Conservation (phyloP, 345 rosid species). For the Psidium guajava region DNA sequence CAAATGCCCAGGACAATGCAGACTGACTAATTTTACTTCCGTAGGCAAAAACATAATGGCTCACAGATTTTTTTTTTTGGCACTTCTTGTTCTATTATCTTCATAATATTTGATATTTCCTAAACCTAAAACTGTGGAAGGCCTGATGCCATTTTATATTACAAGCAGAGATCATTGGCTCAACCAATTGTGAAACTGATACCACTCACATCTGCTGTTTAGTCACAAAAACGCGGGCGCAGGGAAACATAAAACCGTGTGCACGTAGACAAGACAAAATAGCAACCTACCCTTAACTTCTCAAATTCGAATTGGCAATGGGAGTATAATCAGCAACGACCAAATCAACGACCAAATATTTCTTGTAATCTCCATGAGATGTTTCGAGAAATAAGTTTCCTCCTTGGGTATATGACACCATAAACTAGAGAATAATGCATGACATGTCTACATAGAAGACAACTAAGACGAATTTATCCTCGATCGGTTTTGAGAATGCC, state of each 20-base stretch:
- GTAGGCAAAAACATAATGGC: background rate
- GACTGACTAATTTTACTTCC: background rate
- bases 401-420: background rate
- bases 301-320: background rate
- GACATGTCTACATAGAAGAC: background rate
- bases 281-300: background rate
- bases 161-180: background rate
- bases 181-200: background rate
- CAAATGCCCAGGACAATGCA: slow-evolving; percentile 19
- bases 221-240: background rate
- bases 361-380: background rate
- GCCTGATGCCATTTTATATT: background rate
- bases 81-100: background rate
- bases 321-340: background rate
- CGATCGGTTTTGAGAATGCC: background rate
- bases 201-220: background rate
- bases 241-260: background rate
- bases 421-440: background rate
- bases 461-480: background rate
- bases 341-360: background rate
- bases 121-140: background rate
- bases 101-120: background rate
- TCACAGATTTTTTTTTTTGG: background rate
- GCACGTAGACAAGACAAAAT: background rate
- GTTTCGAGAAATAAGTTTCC: background rate